A percentile compares a stretch with the other conserved stretches of the same genome.
These are phyloP conservation scores for Dryadomyces quercus-mongolicae DNA, from an alignment of 2,329 filamentous ascomycete genomes.

Conservation along the genomic window DNA sequence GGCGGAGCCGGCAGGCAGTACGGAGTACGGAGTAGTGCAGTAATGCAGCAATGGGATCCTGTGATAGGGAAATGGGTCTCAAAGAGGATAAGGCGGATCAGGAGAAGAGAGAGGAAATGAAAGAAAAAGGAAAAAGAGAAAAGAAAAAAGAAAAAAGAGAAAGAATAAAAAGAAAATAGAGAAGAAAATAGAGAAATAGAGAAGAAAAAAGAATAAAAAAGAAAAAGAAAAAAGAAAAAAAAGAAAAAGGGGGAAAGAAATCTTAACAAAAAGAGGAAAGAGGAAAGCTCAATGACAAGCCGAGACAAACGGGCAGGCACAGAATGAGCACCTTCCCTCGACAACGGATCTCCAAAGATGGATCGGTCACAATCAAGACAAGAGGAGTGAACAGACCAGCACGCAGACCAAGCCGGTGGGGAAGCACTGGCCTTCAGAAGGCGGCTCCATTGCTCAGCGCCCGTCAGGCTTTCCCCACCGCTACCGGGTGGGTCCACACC, in stretches of 20 bases:
- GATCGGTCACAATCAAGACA: neutral
- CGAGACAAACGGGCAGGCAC: neutral
- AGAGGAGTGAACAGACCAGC: neutral
- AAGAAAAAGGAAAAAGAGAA: neutral
- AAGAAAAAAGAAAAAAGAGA: neutral
- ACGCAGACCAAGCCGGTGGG: neutral
- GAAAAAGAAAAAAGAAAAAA: neutral
- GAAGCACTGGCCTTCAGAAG: neutral
- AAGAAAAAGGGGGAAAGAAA: neutral
- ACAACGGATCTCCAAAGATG: neutral
- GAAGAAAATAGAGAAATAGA: neutral
- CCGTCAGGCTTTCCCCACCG: neutral
- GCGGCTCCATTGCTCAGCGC: no score
- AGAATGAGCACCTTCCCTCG: neutral
- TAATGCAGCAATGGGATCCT: no score
- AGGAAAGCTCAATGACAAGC: neutral
- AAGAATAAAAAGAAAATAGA: neutral
- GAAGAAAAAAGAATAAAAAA: neutral
- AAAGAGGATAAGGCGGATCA: neutral
- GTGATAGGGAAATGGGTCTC: no score
- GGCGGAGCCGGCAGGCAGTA: neutral
- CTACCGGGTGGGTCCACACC: neutral
- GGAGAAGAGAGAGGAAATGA: neutral
- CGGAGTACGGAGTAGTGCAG: neutral
- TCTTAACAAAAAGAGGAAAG: neutral